Evolutionary conservation across 352 stramenopile genomes (phyloP).

Genomic region (Globisporangium recalcitrans): DNA sequence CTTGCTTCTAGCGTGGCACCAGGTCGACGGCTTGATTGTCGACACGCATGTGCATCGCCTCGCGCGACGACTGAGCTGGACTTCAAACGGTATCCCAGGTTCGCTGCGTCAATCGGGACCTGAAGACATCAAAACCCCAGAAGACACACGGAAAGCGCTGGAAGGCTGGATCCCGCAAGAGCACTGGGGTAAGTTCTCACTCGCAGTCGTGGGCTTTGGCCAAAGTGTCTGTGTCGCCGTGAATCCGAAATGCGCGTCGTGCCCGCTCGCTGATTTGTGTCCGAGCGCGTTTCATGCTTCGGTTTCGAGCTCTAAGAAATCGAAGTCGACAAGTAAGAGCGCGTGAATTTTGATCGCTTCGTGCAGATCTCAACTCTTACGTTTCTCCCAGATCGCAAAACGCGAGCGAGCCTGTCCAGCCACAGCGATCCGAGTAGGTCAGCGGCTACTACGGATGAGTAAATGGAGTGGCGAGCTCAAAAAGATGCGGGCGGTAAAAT

Average conservation of each 20-base stretch:
- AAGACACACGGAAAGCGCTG: conserved; percentile 49
- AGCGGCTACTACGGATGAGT: neutral
- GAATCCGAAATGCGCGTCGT: conserved; percentile 48
- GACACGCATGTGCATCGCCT: conserved; percentile 79
- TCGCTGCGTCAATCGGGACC: neutral
- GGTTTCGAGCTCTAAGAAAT: conserved; percentile 12
- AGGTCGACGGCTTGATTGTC: conserved; percentile 65
- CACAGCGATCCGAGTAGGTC: no score
- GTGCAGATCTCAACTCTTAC: neutral
- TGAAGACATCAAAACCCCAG: conserved; percentile 14
- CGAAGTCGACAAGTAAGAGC: conserved; percentile 9
- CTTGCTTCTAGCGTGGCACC: conserved; percentile 51
- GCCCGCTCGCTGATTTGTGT: conserved; percentile 45
- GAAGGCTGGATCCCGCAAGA: conserved; percentile 59
- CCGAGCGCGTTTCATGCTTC: conserved; percentile 32
- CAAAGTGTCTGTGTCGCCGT: conserved; percentile 55
- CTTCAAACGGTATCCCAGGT: conserved; percentile 13
- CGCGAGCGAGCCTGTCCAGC: no score
- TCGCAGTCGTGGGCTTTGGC: conserved; percentile 68
- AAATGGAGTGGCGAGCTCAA: neutral
- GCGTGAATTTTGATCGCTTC: neutral
- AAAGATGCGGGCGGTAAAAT: neutral
- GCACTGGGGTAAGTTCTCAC: conserved; percentile 57
- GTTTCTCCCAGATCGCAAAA: neutral
- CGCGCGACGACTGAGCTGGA: conserved; percentile 55